Percentiles rank a stretch among this genome's conserved stretches.
phyloP scores from a whole-genome alignment of 108 stramenopile genomes.

The Pseudonitzschia multiseries region DNA sequence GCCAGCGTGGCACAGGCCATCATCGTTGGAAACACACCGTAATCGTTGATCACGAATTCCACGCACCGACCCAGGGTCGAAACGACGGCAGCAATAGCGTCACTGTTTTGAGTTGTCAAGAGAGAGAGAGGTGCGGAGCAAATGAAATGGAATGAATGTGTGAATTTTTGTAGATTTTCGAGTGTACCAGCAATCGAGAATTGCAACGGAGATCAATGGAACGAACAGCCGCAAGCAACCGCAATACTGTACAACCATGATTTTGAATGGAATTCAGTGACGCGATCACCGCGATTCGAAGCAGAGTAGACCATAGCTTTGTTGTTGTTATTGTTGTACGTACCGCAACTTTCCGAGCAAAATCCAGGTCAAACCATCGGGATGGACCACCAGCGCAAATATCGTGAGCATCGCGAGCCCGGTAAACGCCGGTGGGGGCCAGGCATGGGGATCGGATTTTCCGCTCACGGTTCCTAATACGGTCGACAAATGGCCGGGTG shows the following conservation, averaged over 20 bases:
- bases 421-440: slow-evolving; percentile 58
- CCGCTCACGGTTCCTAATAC: neutral
- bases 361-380: slow-evolving; percentile 73
- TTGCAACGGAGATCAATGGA: no score
- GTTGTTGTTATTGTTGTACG: neutral
- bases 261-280: no score
- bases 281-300: no score
- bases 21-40: slow-evolving; percentile 50
- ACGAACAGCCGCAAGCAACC: no score
- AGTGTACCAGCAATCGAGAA: slow-evolving; percentile 5
- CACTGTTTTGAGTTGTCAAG: slow-evolving; percentile 16
- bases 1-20: slow-evolving; percentile 35
- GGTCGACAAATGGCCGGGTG: neutral
- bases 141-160: neutral
- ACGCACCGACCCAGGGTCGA: slow-evolving; percentile 27
- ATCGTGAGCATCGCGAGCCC: slow-evolving; percentile 52
- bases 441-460: slow-evolving; percentile 42
- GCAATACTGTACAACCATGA: no score
- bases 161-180: neutral
- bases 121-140: neutral
- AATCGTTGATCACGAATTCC: slow-evolving; percentile 46
- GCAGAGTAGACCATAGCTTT: neutral
- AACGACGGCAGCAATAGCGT: slow-evolving; percentile 25
- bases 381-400: slow-evolving; percentile 66
- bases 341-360: slow-evolving; percentile 60